Conservation (phyloP, 768 basidiomycete species). For the Mrakia blollopis region DNA sequence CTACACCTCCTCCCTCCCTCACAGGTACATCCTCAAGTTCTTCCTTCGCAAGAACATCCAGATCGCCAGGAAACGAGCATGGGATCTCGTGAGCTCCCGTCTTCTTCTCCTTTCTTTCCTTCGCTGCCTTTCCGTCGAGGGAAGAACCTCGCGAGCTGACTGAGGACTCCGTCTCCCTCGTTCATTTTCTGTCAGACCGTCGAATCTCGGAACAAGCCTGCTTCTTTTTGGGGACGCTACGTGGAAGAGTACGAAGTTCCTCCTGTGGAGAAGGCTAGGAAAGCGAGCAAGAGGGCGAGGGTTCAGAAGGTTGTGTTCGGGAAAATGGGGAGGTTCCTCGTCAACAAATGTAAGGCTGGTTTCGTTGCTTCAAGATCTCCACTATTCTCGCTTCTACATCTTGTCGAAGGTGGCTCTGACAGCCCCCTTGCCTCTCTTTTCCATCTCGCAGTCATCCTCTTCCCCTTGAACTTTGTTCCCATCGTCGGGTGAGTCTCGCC, state of each 20-base stretch:
- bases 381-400: not conserved
- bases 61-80: slow-evolving; percentile 66
- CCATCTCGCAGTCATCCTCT: slow-evolving; percentile 52
- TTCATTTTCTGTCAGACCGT: slow-evolving; percentile 56
- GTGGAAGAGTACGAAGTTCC: slow-evolving; percentile 56
- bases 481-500: slow-evolving; percentile 51
- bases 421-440: not conserved
- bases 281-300: slow-evolving; percentile 36
- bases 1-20: slow-evolving; percentile 70
- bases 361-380: too few species aligned
- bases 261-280: slow-evolving; percentile 25
- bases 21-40: slow-evolving; percentile 69
- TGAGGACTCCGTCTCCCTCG: not conserved
- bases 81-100: slow-evolving; percentile 32
- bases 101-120: too few species aligned
- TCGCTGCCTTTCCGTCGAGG: not conserved
- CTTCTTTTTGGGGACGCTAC: slow-evolving; percentile 77
- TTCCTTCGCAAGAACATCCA: slow-evolving; percentile 79
- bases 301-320: slow-evolving; percentile 45
- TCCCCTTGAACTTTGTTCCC: slow-evolving; percentile 64
- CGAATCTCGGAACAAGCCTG: slow-evolving; percentile 70
- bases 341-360: slow-evolving; percentile 54
- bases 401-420: too few species aligned
- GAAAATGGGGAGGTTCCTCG: slow-evolving; percentile 48
- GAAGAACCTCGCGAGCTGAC: too few species aligned